A percentile compares a stretch with the other conserved stretches of the same genome.
These are phyloP conservation scores for Datisca glomerata DNA, from an alignment of 306 rosid genomes.

Conservation along the genomic window DNA sequence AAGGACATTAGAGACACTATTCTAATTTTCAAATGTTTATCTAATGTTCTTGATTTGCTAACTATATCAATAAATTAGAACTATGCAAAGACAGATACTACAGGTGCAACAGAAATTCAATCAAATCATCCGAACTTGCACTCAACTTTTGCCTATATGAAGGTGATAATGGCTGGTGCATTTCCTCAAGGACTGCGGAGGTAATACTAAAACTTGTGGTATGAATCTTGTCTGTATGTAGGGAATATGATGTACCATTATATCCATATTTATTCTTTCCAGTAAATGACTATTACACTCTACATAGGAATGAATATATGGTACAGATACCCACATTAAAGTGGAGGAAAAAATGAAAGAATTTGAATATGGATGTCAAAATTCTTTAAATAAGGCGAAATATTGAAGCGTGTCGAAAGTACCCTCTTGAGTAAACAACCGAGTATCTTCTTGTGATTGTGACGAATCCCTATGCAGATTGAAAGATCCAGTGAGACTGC, in stretches of 20 bases:
- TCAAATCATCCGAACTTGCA: no score
- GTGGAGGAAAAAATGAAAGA: conserved; percentile 44
- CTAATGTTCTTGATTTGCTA: no score
- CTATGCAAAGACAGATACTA: no score
- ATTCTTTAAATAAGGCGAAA: conserved; percentile 9
- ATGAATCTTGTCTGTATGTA: no score
- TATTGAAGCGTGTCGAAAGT: conserved; percentile 2
- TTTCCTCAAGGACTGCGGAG: not conserved
- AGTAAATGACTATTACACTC: conserved; percentile 21
- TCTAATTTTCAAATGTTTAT: no score
- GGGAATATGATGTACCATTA: no score
- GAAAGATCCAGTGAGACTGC: conserved; percentile 3
- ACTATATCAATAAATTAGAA: no score
- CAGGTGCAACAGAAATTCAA: no score
- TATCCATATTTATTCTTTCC: conserved; percentile 24
- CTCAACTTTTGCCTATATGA: no score
- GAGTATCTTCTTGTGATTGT: conserved; percentile 15
- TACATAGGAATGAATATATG: no score
- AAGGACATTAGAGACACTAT: no score
- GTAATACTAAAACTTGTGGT: not conserved
- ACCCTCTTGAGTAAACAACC: conserved; percentile 19
- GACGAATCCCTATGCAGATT: conserved; percentile 17
- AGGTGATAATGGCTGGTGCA: no score
- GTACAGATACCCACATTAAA: conserved; percentile 27
- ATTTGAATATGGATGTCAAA: conserved; percentile 32